Evolutionary conservation across 768 basidiomycete genomes (phyloP), one percentile per base, ranked within the genome.

Genomic region (Leucosporidium yakuticum): DNA sequence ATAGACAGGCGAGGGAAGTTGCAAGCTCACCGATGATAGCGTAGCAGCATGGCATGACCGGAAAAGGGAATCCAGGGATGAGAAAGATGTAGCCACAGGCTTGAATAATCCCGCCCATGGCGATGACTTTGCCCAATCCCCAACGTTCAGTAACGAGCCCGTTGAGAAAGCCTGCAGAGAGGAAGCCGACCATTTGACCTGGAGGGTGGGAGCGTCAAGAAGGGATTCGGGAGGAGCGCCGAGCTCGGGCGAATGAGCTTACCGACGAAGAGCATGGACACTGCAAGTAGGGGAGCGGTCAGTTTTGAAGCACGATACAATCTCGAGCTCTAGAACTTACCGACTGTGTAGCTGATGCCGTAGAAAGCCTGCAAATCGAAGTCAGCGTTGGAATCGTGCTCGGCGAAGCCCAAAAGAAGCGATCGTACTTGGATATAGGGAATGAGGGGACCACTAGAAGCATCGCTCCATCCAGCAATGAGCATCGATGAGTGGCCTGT

Each of bases 61-160:
- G 56, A 36, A 73, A 73, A 4, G 71, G 63, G 53, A 73, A 68
- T 0, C 55, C 71, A 4, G 71, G 65, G 31, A 73, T 63, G 34
- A 73, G 63, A 20, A 73, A 32, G 1, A 60, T 39, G 63, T 69
- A 69, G 6, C 65, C 71, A 19, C 50, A 19, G 4, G 62, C 63
- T 39, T 73, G 71, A 14, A 67, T 21, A 5, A 53, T 36, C 0
- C 63, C 60, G 21, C 71, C 71, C 14, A 63, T 11, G 0, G 50
- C 60, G 51, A 69, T 69, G n/a, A 54, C 49, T 48, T 67, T 69
- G 12, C 68, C 67, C 19, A 73, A 32, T 0, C 71, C 71, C 25
- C 50, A 34, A 14, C 50, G 34, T 0, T 49, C n/a, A 2, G 56
- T 58, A 4, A 69, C 36, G 20, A 19, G 56, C 1, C 44, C 25